Evolutionary conservation across 805 yeast species (phyloP), one percentile per base, ranked within the genome.

Genomic region (Yarrowia sp.): DNA sequence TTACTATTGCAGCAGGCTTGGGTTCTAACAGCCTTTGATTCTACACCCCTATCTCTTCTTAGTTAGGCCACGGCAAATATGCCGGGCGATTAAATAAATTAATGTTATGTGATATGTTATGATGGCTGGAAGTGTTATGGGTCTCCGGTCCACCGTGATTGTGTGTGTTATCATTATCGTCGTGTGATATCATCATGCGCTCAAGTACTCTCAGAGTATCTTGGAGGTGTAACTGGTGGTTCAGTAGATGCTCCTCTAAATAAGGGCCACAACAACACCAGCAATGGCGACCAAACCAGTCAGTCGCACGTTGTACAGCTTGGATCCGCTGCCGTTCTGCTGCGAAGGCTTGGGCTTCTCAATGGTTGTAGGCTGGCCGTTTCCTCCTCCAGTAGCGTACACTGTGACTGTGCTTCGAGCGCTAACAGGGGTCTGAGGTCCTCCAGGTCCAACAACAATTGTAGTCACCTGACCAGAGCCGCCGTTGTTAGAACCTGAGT

Each of bases 1-100:
- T 26, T 5, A 26, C 7, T 26, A 26, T 26, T 26, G 3, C 7
- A 26, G 32, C 32, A 26, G 32, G 7, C 32, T 26, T 3, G 7
- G 7, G 4, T 26, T 26, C 32, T 26, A 5, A 26, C 32, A 26
- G 7, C 4, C 32, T 26, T 3, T 26, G 7, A 26, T 26, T 19
- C 32, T 26, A 26, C 32, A 26, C 32, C 32, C 32, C 32, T 26
- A 26, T 26, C 32, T 26, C 32, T 5, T 42, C 19, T 42, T 8
- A 45, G 52, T 46, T 9, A 3, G 26, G 16, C 53, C 43, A 36
- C 32, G 32, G 58, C 41, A n/a, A 15, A 10, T 35, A 41, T 35
- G 11, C 58, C 58, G 40, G 58, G 58, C 11, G 58, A 38, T 52
- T 52, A 52, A 52, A 52, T 52, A 52, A 52, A 52, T 52, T 52